phyloP scores from a whole-genome alignment of 305 asterid species.

The Solanum chacoense region DNA sequence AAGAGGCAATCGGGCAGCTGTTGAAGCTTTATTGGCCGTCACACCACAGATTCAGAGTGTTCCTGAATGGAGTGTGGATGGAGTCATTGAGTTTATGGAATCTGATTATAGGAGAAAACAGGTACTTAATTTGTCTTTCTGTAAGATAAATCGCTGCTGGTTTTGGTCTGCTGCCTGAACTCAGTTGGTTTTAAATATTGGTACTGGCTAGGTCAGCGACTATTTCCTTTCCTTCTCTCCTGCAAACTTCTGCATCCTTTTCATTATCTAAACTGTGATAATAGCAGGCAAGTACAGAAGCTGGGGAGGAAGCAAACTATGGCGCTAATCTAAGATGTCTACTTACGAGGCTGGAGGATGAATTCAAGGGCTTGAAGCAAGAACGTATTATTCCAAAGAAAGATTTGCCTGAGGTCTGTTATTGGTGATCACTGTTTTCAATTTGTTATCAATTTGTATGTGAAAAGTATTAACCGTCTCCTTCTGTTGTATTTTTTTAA shows the following conservation, averaged over 20 bases:
- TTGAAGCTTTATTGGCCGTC: slow-evolving; percentile 62
- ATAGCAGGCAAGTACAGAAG: background rate
- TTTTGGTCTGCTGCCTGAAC: background rate
- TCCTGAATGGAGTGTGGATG: slow-evolving; percentile 68
- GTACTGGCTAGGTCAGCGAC: background rate
- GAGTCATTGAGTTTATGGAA: slow-evolving; percentile 54
- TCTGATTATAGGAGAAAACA: slow-evolving; percentile 29
- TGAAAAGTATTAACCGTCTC: background rate
- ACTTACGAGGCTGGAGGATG: background rate
- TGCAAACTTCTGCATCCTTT: background rate
- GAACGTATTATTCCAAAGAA: background rate
- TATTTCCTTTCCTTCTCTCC: background rate
- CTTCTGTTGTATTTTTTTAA: background rate
- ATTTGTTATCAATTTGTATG: background rate
- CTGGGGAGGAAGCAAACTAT: background rate
- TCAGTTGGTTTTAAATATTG: background rate
- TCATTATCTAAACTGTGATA: background rate
- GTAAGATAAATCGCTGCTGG: background rate
- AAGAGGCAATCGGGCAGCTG: slow-evolving; percentile 48
- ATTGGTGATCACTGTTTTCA: background rate
- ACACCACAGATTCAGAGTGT: slow-evolving; percentile 32
- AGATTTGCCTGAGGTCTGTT: background rate
- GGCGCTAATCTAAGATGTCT: background rate
- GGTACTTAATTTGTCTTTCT: slow-evolving; percentile 5
- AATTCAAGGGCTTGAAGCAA: background rate